A percentile compares a stretch with the other conserved stretches of the same genome.
These are phyloP conservation scores for Coniochaeta hoffmannii DNA, from an alignment of 2,329 filamentous ascomycete genomes.

Conservation along the genomic window DNA sequence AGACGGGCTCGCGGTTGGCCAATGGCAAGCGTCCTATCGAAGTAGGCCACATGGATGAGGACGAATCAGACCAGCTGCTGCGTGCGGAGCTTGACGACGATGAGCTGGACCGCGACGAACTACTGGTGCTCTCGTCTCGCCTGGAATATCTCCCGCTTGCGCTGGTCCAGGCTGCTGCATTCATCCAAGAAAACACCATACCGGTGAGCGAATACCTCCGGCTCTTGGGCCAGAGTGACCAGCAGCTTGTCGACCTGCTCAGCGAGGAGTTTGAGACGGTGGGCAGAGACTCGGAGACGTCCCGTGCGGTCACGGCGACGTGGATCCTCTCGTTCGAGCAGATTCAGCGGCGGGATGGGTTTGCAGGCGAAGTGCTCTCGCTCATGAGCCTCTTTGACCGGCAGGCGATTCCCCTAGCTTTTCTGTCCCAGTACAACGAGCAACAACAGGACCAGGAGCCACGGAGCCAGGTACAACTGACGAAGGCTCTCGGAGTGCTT, in stretches of 20 bases:
- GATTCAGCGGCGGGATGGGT: slow-evolving; percentile 16
- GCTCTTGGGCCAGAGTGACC: slow-evolving; percentile 17
- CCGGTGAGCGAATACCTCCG: slow-evolving; percentile 17
- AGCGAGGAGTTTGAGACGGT: slow-evolving; percentile 22
- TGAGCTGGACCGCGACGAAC: not conserved
- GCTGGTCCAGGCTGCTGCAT: slow-evolving; percentile 25
- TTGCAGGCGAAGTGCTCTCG: slow-evolving; percentile 22
- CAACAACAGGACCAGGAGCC: not conserved
- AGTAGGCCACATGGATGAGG: slow-evolving; percentile 19
- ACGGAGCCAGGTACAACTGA: not conserved
- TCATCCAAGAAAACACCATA: slow-evolving; percentile 22
- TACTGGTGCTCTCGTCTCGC: slow-evolving; percentile 14
- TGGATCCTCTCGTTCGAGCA: slow-evolving; percentile 28
- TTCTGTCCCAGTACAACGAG: slow-evolving; percentile 12
- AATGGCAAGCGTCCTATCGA: slow-evolving; percentile 15
- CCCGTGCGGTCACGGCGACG: slow-evolving; percentile 19
- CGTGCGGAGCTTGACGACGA: slow-evolving; percentile 7
- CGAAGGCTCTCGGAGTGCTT: slow-evolving; percentile 15
- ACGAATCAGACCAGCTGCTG: slow-evolving; percentile 19
- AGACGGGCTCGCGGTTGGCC: slow-evolving; percentile 17
- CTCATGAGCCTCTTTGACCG: slow-evolving; percentile 24
- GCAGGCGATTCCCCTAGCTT: slow-evolving; percentile 18
- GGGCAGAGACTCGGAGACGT: slow-evolving; percentile 18
- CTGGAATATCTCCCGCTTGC: slow-evolving; percentile 26
- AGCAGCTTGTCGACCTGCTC: slow-evolving; percentile 14